Base-by-base conservation (phyloP, 2,329 filamentous ascomycete genomes). In the Monosporascus sp. region DNA sequence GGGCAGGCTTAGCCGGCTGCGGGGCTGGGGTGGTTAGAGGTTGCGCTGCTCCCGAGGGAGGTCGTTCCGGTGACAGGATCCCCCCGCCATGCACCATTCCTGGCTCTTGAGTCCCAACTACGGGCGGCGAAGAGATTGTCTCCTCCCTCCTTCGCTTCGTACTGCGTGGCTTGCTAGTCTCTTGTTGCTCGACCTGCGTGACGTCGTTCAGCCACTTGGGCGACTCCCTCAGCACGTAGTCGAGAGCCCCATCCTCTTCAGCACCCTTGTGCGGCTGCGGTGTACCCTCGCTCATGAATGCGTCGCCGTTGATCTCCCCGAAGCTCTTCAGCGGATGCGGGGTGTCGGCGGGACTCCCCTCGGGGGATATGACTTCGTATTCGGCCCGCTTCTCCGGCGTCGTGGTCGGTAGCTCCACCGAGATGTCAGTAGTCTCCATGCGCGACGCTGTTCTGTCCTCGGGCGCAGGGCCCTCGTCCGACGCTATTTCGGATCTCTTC, bases 171-270 rank as follows among this genome's bases (percentile, higher is more conserved):
- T 20, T 11, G 46, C 18, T n/a, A 48, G 48, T 35, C 25, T 38
- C 25, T 22, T 22, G 20, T 3, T 24, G 24, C 9, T 37, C 48
- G 7, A 55, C n/a, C 47, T 54, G 43, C n/a, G 59, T 59, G 24
- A 58, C 52, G 41, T 15, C 51, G 8, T 54, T 56, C 9, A 63
- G 47, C 61, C 60, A 63, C 15, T 6, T 47, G 14, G 59, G 58
- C 17, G 61, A 63, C 44, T 60, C 54, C 7, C 51, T 52, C 41
- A 65, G 27, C 20, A 63, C 59, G 37, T 60, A 60, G n/a, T 54
- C 50, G 3, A 65, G 50, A 5, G 55, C 56, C 49, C 56, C 54
- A 9, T 53, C 53, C 47, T 58, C 55, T 9, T 54, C 54, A 3
- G 52, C 51, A 1, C 54, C 58, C 17, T 54, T 53, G 7, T 53